Conservation (phyloP, 139 green algal species). For the Gonium pectorale region DNA sequence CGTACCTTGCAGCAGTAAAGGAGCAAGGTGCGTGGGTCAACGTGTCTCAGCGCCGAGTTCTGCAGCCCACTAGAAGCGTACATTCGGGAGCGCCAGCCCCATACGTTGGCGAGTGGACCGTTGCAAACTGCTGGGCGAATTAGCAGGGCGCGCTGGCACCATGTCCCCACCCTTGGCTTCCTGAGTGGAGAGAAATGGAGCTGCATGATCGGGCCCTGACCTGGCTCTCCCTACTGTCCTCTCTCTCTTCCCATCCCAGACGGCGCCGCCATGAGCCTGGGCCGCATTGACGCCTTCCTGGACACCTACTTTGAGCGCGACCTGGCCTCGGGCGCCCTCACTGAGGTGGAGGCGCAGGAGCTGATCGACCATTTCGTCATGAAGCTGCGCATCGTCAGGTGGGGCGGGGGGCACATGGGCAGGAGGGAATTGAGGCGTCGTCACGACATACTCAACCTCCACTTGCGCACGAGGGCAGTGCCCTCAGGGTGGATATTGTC, state of each 20-base stretch:
- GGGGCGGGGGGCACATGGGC: neutral
- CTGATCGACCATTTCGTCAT: conserved; percentile 73
- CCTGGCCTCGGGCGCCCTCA: conserved; percentile 58
- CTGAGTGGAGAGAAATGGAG: neutral
- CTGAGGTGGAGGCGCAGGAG: conserved; percentile 70
- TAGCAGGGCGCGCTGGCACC: neutral
- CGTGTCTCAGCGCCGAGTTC: neutral
- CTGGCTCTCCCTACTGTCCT: neutral
- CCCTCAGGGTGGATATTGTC: no score
- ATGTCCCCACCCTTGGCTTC: neutral
- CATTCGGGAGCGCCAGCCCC: neutral
- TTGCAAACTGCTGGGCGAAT: neutral
- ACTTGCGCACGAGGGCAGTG: no score
- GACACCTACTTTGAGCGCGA: conserved; percentile 80
- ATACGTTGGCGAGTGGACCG: neutral
- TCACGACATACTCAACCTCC: no score
- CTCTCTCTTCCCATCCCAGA: conserved; percentile 41
- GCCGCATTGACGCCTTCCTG: conserved; percentile 85
- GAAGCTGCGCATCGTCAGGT: conserved; percentile 66
- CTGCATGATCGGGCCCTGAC: neutral
- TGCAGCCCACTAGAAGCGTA: neutral
- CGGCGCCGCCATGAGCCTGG: conserved; percentile 84
- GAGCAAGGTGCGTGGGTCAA: conserved; percentile 60
- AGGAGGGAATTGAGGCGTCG: no score
- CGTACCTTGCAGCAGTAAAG: conserved; percentile 83